Evolutionary conservation across 2,329 filamentous ascomycete species (phyloP).

Genomic region (Apiospora arundinis): DNA sequence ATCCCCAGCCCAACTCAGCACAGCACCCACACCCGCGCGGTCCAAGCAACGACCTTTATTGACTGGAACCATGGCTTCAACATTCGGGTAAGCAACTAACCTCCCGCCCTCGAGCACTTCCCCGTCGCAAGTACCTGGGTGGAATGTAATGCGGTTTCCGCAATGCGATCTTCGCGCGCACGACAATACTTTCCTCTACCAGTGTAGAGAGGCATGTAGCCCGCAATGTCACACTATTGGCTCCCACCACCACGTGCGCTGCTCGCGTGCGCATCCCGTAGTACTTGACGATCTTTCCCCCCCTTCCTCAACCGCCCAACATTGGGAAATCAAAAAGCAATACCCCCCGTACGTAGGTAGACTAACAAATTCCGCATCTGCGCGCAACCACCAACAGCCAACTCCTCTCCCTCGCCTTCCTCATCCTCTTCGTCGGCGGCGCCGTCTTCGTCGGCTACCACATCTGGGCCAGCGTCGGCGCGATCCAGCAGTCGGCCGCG

Average conservation of each 20-base stretch:
- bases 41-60: not conserved
- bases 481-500: slow-evolving; percentile 69
- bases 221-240: not conserved
- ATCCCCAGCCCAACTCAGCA: no score
- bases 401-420: slow-evolving; percentile 70
- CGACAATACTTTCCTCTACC: not conserved
- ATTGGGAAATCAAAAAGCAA: not conserved
- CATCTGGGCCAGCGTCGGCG: slow-evolving; percentile 70
- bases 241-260: not conserved
- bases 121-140: not conserved
- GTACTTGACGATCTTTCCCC: no score
- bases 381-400: slow-evolving; percentile 49
- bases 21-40: slow-evolving; percentile 7
- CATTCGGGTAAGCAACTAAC: slow-evolving; percentile 11
- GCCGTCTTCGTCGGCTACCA: slow-evolving; percentile 73
- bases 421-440: slow-evolving; percentile 62
- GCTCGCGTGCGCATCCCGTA: no score
- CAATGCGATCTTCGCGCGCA: not conserved
- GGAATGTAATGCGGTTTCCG: no score
- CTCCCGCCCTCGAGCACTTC: not conserved
- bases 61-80: slow-evolving; percentile 19
- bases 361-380: not conserved
- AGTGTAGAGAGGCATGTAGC: not conserved
- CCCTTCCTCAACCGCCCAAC: no score
- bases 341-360: not conserved